phyloP scores from a whole-genome alignment of 202 grass and related monocot species.

The Panicum virgatum region DNA sequence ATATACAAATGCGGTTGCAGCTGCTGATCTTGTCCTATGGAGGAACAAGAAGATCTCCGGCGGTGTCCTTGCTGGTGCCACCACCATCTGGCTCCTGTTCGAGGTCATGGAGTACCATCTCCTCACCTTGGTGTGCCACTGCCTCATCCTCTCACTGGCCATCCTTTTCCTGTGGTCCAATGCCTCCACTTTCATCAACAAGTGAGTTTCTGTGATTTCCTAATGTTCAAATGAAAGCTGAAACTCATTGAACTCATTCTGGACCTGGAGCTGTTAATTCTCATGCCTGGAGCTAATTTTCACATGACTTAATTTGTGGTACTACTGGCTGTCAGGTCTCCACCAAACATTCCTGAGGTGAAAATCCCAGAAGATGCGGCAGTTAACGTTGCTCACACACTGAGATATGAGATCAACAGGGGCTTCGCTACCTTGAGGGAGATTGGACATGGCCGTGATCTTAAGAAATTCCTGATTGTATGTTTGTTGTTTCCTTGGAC shows the following conservation, averaged over 20 bases:
- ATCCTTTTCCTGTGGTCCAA: slow-evolving; percentile 77
- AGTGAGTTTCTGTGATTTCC: slow-evolving; percentile 48
- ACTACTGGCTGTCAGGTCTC: slow-evolving; percentile 42
- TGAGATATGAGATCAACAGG: slow-evolving; percentile 83
- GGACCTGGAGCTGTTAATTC: background rate
- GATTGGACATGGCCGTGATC: slow-evolving; percentile 65
- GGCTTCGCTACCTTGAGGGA: slow-evolving; percentile 64
- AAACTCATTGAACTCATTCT: slow-evolving; percentile 1
- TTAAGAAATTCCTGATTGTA: slow-evolving; percentile 91
- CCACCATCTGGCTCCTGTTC: slow-evolving; percentile 71
- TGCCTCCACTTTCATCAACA: slow-evolving; percentile 62
- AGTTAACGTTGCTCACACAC: slow-evolving; percentile 49
- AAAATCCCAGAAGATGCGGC: slow-evolving; percentile 64
- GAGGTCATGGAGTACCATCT: slow-evolving; percentile 74
- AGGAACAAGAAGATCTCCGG: slow-evolving; percentile 72
- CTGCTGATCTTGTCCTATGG: slow-evolving; percentile 73
- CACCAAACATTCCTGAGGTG: slow-evolving; percentile 68
- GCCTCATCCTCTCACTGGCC: slow-evolving; percentile 57
- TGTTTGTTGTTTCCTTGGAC: slow-evolving; percentile 8
- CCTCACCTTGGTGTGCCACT: slow-evolving; percentile 62
- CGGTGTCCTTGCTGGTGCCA: slow-evolving; percentile 55
- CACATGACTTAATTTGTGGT: background rate
- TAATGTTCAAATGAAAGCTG: background rate
- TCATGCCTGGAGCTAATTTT: background rate
- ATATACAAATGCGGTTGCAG: slow-evolving; percentile 35